Evolutionary conservation across 2,329 filamentous ascomycete species (phyloP), one percentile per base, ranked within the genome.

Genomic region (Diaporthe citriasiana): DNA sequence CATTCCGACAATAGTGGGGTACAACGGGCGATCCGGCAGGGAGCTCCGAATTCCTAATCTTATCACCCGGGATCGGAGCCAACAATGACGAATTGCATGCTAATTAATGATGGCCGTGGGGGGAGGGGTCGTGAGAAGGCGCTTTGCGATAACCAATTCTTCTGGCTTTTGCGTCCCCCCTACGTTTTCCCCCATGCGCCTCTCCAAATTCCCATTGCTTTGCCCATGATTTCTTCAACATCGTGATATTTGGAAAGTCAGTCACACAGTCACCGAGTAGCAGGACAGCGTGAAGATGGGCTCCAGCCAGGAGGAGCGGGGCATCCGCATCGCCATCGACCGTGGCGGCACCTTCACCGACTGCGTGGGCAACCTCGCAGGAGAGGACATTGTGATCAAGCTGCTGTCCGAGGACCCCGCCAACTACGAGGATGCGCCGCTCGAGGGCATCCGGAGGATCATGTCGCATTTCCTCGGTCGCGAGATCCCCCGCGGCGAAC

Each of bases 261-360:
- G 22, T 33, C 8, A n/a, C 17, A 13, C 13, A 33, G 17, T 55
- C 9, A 33, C 47, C 13, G 15, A 68, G 33, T 47, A 27, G 33
- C 17, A 68, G 25, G 33, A 19, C 55, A 50, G 22, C 33, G n/a
- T 25, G 25, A 77, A 40, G 17, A 87, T 87, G 85, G 78, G 81
- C 59, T 78, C 82, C 25, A 73, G 77, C 66, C 71, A 79, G 27
- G 83, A 81, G 65, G 80, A 83, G 77, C 88, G 90, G 76, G 92
- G 92, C 73, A 91, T 94, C 78, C 91, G 92, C 80, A 94, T 95
- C 78, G 93, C 93, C 77, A 95, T 95, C 74, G 89, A 90, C 79
- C 92, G 95, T 75, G 95, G 95, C 77, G 95, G 95, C 73, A 97
- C 95, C 38, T 98, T 98, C 82, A 98, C 95, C 51, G 95, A 98